A percentile compares a stretch with the other conserved stretches of the same genome.
Evolutionary conservation across 2,329 filamentous ascomycete species (phyloP).

Genomic region (Sporothrix phasma): DNA sequence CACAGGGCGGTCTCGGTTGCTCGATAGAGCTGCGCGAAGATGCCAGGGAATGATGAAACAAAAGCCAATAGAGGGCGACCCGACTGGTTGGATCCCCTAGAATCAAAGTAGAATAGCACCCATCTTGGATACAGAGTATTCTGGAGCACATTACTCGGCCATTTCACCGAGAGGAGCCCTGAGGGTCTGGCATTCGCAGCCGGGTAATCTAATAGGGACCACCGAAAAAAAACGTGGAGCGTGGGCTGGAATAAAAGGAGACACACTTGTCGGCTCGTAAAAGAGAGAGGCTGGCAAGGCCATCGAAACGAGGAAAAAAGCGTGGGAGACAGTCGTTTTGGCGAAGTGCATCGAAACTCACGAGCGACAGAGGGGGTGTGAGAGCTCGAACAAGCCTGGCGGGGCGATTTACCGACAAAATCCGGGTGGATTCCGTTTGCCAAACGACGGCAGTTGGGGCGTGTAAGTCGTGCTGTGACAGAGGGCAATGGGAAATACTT

Average conservation of each 20-base stretch:
- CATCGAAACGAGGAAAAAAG: neutral
- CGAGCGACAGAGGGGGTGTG: neutral
- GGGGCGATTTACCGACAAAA: neutral
- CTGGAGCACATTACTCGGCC: too few relatives aligned
- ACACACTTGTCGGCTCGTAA: neutral
- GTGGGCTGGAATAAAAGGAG: neutral
- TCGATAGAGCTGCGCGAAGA: neutral
- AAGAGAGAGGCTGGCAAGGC: too few relatives aligned
- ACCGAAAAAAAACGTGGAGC: neutral
- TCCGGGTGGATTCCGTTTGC: neutral
- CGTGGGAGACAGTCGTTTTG: neutral
- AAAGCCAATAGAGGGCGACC: neutral
- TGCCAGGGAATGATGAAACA: neutral
- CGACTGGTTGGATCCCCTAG: neutral
- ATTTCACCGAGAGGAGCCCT: too few relatives aligned
- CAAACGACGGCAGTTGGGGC: neutral
- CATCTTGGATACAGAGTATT: neutral
- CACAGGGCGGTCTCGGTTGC: neutral
- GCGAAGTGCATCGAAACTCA: neutral
- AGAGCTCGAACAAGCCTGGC: neutral
- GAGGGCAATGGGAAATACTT: neutral
- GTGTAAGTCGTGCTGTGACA: neutral
- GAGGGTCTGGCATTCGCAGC: neutral
- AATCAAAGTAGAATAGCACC: neutral
- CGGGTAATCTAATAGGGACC: neutral